Evolutionary conservation across 2,329 filamentous ascomycete genomes (phyloP).

Genomic region (Thielaviopsis punctulata): DNA sequence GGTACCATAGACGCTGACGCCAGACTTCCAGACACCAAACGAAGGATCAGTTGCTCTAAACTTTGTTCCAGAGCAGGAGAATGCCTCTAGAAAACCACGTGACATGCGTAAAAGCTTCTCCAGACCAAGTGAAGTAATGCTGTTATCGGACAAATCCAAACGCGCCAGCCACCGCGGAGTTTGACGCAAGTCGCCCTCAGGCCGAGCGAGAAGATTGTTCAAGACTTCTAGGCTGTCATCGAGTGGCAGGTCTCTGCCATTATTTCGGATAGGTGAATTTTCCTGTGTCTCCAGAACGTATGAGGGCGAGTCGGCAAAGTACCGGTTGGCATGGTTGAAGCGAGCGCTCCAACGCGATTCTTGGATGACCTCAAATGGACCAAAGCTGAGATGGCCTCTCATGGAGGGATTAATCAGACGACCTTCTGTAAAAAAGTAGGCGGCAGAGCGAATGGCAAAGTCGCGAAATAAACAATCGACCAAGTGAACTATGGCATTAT

Average conservation of each 20-base stretch:
- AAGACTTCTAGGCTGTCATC: conserved; percentile 19
- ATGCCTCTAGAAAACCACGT: conserved; percentile 31
- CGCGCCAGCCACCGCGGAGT: conserved; percentile 27
- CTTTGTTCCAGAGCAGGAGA: conserved; percentile 18
- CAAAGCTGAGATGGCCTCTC: conserved; percentile 21
- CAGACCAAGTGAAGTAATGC: conserved; percentile 27
- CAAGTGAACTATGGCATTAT: conserved; percentile 17
- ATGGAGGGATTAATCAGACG: conserved; percentile 18
- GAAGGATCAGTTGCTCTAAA: conserved; percentile 1
- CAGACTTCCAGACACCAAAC: conserved; percentile 19
- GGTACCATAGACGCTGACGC: conserved; percentile 24
- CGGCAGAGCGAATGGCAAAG: conserved; percentile 7
- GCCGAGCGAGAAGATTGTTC: conserved; percentile 15
- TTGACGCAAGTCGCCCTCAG: conserved; percentile 9
- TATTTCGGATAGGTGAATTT: conserved; percentile 11
- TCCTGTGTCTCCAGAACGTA: conserved; percentile 17
- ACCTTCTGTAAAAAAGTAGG: conserved; percentile 29
- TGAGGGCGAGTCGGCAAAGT: conserved; percentile 30
- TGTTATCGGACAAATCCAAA: conserved; percentile 33
- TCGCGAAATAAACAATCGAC: conserved; percentile 1
- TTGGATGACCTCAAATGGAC: conserved; percentile 26
- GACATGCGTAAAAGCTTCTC: conserved; percentile 25
- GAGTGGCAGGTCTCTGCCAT: conserved; percentile 19
- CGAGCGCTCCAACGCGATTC: conserved; percentile 29
- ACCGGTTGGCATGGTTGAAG: conserved; percentile 29